These are phyloP conservation scores for Cladobotryum mycophilum DNA, from an alignment of 2,329 filamentous ascomycete species.

Conservation along the genomic window DNA sequence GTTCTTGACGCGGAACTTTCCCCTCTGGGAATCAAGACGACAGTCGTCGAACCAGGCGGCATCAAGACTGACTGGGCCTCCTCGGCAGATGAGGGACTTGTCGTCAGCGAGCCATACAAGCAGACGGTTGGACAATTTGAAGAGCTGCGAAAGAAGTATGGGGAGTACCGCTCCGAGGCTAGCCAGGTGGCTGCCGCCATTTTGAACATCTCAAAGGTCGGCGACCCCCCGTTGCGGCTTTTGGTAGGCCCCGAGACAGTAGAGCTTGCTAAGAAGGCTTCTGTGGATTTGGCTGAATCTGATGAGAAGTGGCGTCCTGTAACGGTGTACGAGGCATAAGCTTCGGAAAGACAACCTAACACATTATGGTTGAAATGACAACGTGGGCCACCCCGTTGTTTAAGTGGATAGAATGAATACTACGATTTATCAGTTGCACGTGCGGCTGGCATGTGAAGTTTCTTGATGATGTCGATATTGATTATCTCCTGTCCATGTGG, in stretches of 20 bases:
- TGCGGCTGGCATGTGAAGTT: too few species aligned
- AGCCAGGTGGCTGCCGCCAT: conserved; percentile 24
- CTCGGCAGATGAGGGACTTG: conserved; percentile 19
- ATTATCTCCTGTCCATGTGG: too few species aligned
- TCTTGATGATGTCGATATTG: too few species aligned
- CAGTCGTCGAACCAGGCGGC: conserved; percentile 34
- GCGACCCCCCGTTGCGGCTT: conserved; percentile 26
- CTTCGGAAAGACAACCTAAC: too few species aligned
- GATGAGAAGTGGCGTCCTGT: conserved; percentile 24
- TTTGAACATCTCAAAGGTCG: conserved; percentile 19
- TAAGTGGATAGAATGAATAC: too few species aligned
- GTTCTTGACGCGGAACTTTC: conserved; percentile 29
- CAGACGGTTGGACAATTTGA: conserved; percentile 27
- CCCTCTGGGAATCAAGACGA: conserved; percentile 33
- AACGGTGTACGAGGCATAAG: too few species aligned
- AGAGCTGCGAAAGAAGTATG: conserved; percentile 7
- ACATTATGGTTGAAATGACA: too few species aligned
- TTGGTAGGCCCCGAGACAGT: conserved; percentile 25
- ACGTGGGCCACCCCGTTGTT: too few species aligned
- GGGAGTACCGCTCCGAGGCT: conserved; percentile 10
- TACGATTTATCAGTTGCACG: too few species aligned
- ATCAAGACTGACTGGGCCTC: conserved; percentile 36
- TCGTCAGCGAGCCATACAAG: conserved; percentile 29
- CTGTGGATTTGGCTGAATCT: conserved; percentile 19
- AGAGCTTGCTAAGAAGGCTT: conserved; percentile 16